phyloP scores from a whole-genome alignment of 345 rosid genomes.

The Citrus reticulata region DNA sequence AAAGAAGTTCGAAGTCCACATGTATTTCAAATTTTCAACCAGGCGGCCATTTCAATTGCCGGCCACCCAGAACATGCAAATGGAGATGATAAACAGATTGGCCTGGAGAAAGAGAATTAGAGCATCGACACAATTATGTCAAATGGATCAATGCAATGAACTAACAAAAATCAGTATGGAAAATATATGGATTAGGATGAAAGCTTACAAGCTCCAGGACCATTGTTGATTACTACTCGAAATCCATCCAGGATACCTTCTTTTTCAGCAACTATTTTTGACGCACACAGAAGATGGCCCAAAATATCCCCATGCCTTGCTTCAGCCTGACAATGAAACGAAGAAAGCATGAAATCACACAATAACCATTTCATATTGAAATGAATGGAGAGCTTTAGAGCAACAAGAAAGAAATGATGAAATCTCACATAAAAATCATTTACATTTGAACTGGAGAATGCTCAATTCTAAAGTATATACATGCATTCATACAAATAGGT shows the following conservation, averaged over 20 bases:
- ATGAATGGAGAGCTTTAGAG: conserved; percentile 44
- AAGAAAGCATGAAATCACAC: neutral
- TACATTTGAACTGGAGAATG: neutral
- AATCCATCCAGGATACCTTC: conserved; percentile 89
- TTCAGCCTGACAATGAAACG: conserved; percentile 57
- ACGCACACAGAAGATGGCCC: conserved; percentile 69
- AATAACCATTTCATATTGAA: neutral
- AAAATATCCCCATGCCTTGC: conserved; percentile 65
- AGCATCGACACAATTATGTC: neutral
- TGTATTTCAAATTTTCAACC: conserved; percentile 38
- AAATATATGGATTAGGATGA: conserved; percentile 5
- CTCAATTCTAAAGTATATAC: neutral
- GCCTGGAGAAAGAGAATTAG: conserved; percentile 38
- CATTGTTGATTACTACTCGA: conserved; percentile 91
- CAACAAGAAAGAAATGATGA: conserved; percentile 14
- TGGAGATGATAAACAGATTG: conserved; percentile 97
- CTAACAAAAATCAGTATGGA: neutral
- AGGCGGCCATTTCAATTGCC: conserved; percentile 94
- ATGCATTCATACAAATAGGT: neutral
- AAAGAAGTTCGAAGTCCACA: neutral
- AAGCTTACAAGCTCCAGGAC: conserved; percentile 71
- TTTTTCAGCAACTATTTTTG: conserved; percentile 86
- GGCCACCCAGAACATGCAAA: conserved; percentile 81
- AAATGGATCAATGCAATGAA: neutral
- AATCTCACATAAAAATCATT: neutral